Evolutionary conservation across 805 yeast species (phyloP).

Genomic region (Candida pseudofarinosa): DNA sequence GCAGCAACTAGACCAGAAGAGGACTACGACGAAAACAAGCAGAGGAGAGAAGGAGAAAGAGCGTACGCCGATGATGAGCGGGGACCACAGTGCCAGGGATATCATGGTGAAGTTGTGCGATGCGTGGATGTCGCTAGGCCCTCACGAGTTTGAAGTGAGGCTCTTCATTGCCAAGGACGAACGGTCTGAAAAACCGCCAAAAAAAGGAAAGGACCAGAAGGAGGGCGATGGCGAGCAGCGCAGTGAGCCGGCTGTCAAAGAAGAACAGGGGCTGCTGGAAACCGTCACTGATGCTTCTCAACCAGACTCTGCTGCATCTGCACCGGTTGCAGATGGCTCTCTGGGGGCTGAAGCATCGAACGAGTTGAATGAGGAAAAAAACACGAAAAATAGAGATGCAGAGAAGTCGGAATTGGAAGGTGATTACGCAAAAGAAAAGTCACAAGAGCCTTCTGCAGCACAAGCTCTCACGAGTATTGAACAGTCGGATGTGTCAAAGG

Average conservation of each 20-base stretch:
- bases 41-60: slow-evolving; percentile 16
- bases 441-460: neutral
- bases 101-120: slow-evolving; percentile 87
- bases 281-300: neutral
- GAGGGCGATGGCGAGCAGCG: slow-evolving; percentile 4
- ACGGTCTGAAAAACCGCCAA: slow-evolving; percentile 48
- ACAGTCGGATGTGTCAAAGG: neutral
- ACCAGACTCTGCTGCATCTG: neutral
- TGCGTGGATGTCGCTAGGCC: slow-evolving; percentile 68
- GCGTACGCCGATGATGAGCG: slow-evolving; percentile 32
- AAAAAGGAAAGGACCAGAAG: slow-evolving; percentile 19
- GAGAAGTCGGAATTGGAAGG: neutral
- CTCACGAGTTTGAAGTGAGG: slow-evolving; percentile 74
- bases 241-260: slow-evolving; percentile 13
- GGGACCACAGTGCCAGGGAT: slow-evolving; percentile 61
- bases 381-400: neutral
- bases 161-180: slow-evolving; percentile 85
- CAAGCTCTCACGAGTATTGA: neutral
- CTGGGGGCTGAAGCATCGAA: neutral
- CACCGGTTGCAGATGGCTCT: neutral
- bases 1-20: slow-evolving; percentile 27
- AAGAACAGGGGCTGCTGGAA: slow-evolving; percentile 6
- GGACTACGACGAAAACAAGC: slow-evolving; percentile 28
- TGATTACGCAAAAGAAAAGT: neutral
- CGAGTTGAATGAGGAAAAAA: neutral